Conservation (phyloP, 2,329 filamentous ascomycete species). For the Colletotrichum navitas region DNA sequence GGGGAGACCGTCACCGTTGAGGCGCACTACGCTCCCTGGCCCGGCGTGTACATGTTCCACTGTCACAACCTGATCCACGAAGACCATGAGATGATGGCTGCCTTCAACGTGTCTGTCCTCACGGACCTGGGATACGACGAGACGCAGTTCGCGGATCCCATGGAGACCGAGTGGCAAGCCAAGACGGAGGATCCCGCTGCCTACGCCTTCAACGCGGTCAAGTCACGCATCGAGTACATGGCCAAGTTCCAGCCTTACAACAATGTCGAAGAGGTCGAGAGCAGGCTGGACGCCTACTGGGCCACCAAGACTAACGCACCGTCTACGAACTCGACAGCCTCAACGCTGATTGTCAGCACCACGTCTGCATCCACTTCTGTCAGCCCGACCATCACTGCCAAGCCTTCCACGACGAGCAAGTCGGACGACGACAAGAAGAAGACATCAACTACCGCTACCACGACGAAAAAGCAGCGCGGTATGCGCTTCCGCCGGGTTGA, state of each 20-base stretch:
- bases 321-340: background rate
- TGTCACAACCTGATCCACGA: slow-evolving; percentile 60
- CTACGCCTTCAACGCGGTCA: slow-evolving; percentile 48
- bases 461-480: slow-evolving; percentile 23
- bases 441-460: background rate
- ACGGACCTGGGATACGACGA: slow-evolving; percentile 54
- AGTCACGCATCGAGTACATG: slow-evolving; percentile 49
- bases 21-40: slow-evolving; percentile 65
- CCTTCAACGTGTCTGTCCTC: slow-evolving; percentile 56
- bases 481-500: slow-evolving; percentile 26
- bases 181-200: slow-evolving; percentile 46
- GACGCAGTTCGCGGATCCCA: slow-evolving; percentile 54
- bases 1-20: slow-evolving; percentile 61
- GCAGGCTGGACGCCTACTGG: slow-evolving; percentile 51
- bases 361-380: background rate
- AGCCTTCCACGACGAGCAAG: slow-evolving; percentile 17
- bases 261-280: slow-evolving; percentile 49
- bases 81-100: slow-evolving; percentile 59
- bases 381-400: background rate
- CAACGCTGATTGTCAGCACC: slow-evolving; percentile 1
- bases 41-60: slow-evolving; percentile 62
- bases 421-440: slow-evolving; percentile 28
- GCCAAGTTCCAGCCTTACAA: slow-evolving; percentile 51
- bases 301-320: slow-evolving; percentile 36
- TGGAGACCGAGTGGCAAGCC: slow-evolving; percentile 52